Evolutionary conservation across 371 early-diverging fungal genomes (phyloP), one percentile per base, ranked within the genome.

Genomic region (Mucor saturninus): DNA sequence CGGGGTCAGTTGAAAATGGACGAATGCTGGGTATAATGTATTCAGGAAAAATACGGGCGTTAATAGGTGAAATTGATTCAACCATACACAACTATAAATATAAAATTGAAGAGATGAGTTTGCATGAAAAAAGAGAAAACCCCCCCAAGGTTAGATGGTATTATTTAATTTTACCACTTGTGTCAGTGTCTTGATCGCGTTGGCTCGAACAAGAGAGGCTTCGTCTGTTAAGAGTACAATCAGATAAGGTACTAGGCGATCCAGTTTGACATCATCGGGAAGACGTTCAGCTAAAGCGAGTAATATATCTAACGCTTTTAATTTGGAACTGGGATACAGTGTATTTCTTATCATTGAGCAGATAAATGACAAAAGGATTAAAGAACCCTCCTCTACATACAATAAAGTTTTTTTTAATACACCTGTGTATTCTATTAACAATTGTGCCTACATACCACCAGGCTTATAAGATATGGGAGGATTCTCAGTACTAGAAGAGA

Each of bases 11-110:
- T 1, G 89, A 72, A 59, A 95, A 87, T 38, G 80, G 77, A 32
- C 85, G 81, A 30, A 96, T 68, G 15, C 83, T 83, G 4, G 95
- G 95, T 29, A 95, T 70, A 35, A 98, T 85, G 64, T 95, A 95
- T 64, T 95, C 96, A 14, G 91, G 91, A 59, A 96, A 96, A 5
- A 98, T 89, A 13, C 87, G 85, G 14, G 89, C 89, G 67, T 96
- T 95, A 54, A 89, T 89, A 2, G 92, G 87, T 9, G 91, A 86
- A 14, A 96, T 83, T 0, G 86, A 84, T 54, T 91, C 87, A 6
- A 95, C 89, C 62, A 84, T 85, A 26, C 81, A 73, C n/a, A 97
- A 74, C 91, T 92, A 45, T 21, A 21, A 21, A 21, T 21, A 21
- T 21, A 21, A 21, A 21, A 21, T 21, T 21, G 9, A 32, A 48